phyloP scores from a whole-genome alignment of 108 stramenopile species.

The Cyclotella baltica region DNA sequence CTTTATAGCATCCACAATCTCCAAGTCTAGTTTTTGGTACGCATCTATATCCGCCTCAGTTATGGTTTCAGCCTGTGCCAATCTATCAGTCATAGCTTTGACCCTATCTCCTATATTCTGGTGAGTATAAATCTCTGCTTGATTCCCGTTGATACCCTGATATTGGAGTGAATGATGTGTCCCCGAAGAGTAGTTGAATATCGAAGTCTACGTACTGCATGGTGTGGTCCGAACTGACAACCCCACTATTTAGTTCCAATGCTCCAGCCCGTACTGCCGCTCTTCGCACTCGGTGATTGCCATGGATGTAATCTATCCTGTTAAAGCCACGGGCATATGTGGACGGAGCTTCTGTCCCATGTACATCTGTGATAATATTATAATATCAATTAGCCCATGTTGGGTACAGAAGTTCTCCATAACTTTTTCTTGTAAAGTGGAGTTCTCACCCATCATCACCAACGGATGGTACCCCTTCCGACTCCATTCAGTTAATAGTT shows the following conservation, averaged over 20 bases:
- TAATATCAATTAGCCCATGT: neutral
- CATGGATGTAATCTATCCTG: slow-evolving; percentile 2
- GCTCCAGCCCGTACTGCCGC: too few species aligned
- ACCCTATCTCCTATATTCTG: neutral
- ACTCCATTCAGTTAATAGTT: neutral
- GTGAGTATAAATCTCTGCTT: neutral
- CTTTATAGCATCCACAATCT: neutral
- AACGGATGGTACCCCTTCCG: neutral
- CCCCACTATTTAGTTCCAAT: too few species aligned
- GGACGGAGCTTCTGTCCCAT: neutral
- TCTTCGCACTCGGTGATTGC: neutral
- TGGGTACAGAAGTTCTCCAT: neutral
- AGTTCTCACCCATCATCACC: neutral
- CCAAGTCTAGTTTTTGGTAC: neutral
- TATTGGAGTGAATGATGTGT: too few species aligned
- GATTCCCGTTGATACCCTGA: too few species aligned
- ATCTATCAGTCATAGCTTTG: neutral
- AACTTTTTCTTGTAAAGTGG: neutral
- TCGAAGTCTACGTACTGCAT: too few species aligned
- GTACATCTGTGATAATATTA: neutral
- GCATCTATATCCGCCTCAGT: neutral
- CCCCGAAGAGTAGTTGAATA: too few species aligned
- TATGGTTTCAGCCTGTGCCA: neutral
- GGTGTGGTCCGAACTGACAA: too few species aligned
- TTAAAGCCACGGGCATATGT: neutral